Base-by-base conservation (phyloP, 179 eudicot genomes). In the Sideroxylon spinosum region DNA sequence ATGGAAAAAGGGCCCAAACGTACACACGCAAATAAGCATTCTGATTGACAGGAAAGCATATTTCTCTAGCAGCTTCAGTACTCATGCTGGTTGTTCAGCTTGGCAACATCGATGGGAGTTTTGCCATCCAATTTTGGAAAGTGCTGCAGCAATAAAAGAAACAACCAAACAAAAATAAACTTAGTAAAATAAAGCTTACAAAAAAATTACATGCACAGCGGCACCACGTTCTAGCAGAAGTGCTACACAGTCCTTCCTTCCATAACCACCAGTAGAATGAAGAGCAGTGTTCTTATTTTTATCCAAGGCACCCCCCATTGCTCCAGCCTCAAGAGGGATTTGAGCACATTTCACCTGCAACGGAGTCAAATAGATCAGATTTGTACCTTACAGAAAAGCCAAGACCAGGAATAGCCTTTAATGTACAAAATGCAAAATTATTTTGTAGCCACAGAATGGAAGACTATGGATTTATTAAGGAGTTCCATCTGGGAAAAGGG, bases 251-350 rank as follows among this genome's bases (percentile, higher is more conserved):
- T 96, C 99, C 83, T 96, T 94, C 84, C 94, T 92, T 63, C 99
- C 99, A 75, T 96, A 96, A 53, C 99, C 99, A 81, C 98, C 98
- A 29, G 99, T 98, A 87, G 94, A 96, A 81, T 96, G 99, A 76
- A 96, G 99, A 14, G 99, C 97, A 19, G 98, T 96, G 86, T 96
- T 96, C 84, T 89, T 96, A 81, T 96, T 96, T 88, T 96, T 94
- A 81, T 96, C 99, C 83, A 96, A 79, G 73, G 97, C 96, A 86
- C 94, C 99, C 76, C 92, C 99, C 81, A 87, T 85, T 28, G 96
- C 99, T 44, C 99, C 98, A 73, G 93, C 93, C 80, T 94, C 99
- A n/a, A 96, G 89, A 74, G 94, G 98, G 71, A 88, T 84, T 82
- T 90, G 94, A 44, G 97, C 96, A 86, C 96, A 94, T 84, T 91